These are phyloP conservation scores for Cyberlindnera sargentensis DNA, from an alignment of 805 yeast genomes.

Conservation along the genomic window DNA sequence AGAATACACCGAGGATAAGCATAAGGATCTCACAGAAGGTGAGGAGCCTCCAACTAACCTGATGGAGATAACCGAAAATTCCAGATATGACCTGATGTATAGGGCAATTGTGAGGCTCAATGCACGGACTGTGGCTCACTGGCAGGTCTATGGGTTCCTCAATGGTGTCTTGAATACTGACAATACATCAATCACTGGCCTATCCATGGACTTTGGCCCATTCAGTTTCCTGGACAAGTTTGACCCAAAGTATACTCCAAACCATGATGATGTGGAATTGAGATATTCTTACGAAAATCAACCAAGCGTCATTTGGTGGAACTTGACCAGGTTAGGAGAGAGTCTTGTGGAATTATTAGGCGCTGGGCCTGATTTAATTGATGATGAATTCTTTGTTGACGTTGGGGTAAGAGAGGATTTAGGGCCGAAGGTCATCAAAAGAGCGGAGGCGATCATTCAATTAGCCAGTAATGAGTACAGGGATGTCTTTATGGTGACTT, in stretches of 20 bases:
- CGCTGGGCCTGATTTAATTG: constrained; percentile 48
- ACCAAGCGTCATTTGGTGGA: constrained; percentile 92
- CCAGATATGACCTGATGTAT: constrained; percentile 65
- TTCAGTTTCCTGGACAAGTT: constrained; percentile 85
- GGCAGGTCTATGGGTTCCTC: constrained; percentile 89
- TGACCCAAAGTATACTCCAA: constrained; percentile 78
- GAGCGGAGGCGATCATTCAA: constrained; percentile 63
- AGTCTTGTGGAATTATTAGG: constrained; percentile 77
- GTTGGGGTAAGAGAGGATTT: constrained; percentile 43
- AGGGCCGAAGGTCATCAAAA: constrained; percentile 37
- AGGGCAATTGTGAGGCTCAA: constrained; percentile 66
- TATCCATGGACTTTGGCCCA: constrained; percentile 92
- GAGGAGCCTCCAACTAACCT: constrained; percentile 3
- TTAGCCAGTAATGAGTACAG: constrained; percentile 61
- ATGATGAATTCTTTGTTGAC: constrained; percentile 33
- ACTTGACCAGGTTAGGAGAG: constrained; percentile 78
- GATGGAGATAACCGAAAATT: constrained; percentile 30
- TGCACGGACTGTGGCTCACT: constrained; percentile 69
- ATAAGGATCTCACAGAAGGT: constrained; percentile 20
- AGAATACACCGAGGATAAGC: constrained; percentile 15
- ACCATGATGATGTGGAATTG: constrained; percentile 69
- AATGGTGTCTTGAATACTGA: constrained; percentile 96
- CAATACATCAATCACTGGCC: constrained; percentile 83
- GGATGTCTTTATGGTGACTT: constrained; percentile 49
- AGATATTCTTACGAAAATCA: constrained; percentile 80